A percentile compares a stretch with the other conserved stretches of the same genome.
Evolutionary conservation across 768 basidiomycete species (phyloP).

Genomic region (Boletus subcaerulescens): DNA sequence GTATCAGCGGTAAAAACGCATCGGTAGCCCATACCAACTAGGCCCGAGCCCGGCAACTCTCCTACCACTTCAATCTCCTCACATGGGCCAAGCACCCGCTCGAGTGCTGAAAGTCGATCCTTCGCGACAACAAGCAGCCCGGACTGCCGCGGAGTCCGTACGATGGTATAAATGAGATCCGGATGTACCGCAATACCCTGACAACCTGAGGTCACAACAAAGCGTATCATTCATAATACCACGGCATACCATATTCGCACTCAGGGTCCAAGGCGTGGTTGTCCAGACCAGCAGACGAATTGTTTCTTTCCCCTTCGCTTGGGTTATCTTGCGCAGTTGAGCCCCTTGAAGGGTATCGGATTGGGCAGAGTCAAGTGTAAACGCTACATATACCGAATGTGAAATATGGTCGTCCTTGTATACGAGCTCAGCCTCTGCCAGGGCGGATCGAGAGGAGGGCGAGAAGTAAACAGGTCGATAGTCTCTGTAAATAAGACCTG

Average conservation of each 20-base stretch:
- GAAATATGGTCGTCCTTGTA: constrained; percentile 90
- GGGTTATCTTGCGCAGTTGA: constrained; percentile 20
- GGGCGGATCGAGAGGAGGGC: constrained; percentile 88
- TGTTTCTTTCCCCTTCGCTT: constrained; percentile 31
- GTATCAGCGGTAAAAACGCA: constrained; percentile 52
- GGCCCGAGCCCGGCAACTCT: constrained; percentile 37
- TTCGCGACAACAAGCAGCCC: constrained; percentile 47
- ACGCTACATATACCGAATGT: constrained; percentile 82
- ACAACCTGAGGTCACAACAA: neutral
- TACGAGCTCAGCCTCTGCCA: constrained; percentile 91
- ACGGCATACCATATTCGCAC: constrained; percentile 82
- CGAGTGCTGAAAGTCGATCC: constrained; percentile 43
- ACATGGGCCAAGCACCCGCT: constrained; percentile 19
- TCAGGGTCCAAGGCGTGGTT: constrained; percentile 96
- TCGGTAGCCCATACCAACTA: constrained; percentile 59
- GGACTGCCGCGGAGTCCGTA: constrained; percentile 32
- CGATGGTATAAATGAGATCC: constrained; percentile 63
- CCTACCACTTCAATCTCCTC: constrained; percentile 19
- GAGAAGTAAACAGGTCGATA: constrained; percentile 93
- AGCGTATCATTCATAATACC: neutral
- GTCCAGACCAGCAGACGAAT: constrained; percentile 86
- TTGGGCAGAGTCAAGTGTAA: constrained; percentile 49
- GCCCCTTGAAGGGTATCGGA: constrained; percentile 13
- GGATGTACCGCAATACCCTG: constrained; percentile 88
- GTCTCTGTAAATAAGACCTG: constrained; percentile 80